phyloP scores from a whole-genome alignment of 1,139 yeast genomes.

The Magnusiomyces sp. region DNA sequence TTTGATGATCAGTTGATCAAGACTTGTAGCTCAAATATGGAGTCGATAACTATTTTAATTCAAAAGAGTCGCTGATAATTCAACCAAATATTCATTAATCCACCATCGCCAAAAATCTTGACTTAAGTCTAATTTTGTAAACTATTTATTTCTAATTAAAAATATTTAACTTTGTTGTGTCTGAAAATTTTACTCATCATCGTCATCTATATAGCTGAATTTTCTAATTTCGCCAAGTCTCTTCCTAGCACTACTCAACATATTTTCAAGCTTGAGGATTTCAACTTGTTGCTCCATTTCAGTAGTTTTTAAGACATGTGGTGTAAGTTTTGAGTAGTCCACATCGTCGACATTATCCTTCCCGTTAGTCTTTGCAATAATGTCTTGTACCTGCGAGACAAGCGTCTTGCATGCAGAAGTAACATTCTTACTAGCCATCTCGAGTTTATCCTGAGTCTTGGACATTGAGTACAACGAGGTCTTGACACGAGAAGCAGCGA shows the following conservation, averaged over 20 bases:
- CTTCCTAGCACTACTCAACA: slow-evolving; percentile 63
- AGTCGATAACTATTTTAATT: too few relatives aligned
- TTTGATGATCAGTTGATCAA: too few relatives aligned
- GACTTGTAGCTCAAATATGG: too few relatives aligned
- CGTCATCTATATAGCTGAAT: slow-evolving; percentile 58
- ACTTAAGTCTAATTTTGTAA: too few relatives aligned
- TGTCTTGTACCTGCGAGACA: slow-evolving; percentile 62
- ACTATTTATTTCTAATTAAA: too few relatives aligned
- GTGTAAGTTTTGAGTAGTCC: slow-evolving; percentile 62
- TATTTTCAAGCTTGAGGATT: slow-evolving; percentile 73
- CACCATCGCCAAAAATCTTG: too few relatives aligned
- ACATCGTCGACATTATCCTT: slow-evolving; percentile 33
- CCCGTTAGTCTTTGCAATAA: slow-evolving; percentile 36
- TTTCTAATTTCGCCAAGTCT: slow-evolving; percentile 80
- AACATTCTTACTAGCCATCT: slow-evolving; percentile 60
- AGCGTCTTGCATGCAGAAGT: slow-evolving; percentile 65
- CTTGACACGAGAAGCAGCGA: slow-evolving; percentile 86
- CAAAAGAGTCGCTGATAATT: too few relatives aligned
- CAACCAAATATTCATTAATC: too few relatives aligned
- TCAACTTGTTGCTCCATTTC: slow-evolving; percentile 95
- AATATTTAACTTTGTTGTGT: too few relatives aligned
- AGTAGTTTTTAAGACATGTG: slow-evolving; percentile 76
- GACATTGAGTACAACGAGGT: slow-evolving; percentile 56
- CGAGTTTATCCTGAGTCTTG: slow-evolving; percentile 67
- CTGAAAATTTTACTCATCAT: slow-evolving; percentile 32